These are phyloP conservation scores for Clausena lansium DNA, from an alignment of 345 rosid genomes.

Conservation along the genomic window DNA sequence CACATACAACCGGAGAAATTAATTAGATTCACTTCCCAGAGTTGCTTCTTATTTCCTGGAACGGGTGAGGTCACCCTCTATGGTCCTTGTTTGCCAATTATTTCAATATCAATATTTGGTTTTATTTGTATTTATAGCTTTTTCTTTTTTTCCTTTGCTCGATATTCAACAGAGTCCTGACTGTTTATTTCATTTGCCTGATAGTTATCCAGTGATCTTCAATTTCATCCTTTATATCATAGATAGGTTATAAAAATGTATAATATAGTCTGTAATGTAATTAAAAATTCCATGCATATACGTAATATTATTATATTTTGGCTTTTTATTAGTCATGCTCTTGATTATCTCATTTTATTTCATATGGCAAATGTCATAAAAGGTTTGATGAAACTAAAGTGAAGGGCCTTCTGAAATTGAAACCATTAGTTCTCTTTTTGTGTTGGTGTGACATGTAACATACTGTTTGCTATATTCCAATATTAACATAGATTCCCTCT, in stretches of 20 bases:
- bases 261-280: background rate
- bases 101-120: background rate
- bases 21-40: slow-evolving; percentile 64
- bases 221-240: background rate
- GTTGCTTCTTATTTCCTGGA: slow-evolving; percentile 78
- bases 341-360: background rate
- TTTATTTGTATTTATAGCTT: background rate
- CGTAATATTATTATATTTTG: background rate
- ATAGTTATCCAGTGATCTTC: background rate
- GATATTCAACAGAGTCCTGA: background rate
- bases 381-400: background rate
- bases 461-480: background rate
- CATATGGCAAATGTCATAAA: background rate
- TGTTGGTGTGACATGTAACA: background rate
- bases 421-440: background rate
- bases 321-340: background rate
- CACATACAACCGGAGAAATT: slow-evolving; percentile 68
- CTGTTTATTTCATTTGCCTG: background rate
- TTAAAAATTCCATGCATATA: background rate
- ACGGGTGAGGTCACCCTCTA: slow-evolving; percentile 43
- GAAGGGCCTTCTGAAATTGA: background rate
- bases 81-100: slow-evolving; percentile 7
- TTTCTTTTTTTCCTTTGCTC: background rate
- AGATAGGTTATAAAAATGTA: background rate
- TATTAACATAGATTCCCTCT: slow-evolving; percentile 13